A percentile compares a stretch with the other conserved stretches of the same genome.
Evolutionary conservation across 352 stramenopile genomes (phyloP).

Genomic region (Pythium sukuiense): DNA sequence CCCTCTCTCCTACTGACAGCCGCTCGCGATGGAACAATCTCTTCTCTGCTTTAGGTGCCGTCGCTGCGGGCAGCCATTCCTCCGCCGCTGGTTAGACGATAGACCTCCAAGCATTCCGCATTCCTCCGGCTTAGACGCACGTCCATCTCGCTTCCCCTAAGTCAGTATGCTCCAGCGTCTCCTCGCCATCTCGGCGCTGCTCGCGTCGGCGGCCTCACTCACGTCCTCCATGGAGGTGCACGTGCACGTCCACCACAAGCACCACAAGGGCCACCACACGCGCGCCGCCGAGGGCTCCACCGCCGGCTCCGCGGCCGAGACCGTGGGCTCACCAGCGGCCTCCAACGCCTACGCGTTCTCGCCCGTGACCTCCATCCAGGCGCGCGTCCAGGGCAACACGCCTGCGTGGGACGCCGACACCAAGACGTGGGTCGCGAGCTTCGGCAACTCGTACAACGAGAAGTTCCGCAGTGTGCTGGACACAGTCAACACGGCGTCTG

Average conservation of each 20-base stretch:
- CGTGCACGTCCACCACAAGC: slow-evolving; percentile 7
- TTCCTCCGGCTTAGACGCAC: slow-evolving; percentile 8
- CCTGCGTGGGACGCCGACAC: slow-evolving; percentile 38
- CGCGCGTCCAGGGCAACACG: slow-evolving; percentile 51
- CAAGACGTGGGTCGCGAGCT: slow-evolving; percentile 40
- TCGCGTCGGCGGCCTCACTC: slow-evolving; percentile 12
- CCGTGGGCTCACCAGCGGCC: background rate
- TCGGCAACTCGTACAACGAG: slow-evolving; percentile 32
- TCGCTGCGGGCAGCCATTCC: background rate
- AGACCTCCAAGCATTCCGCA: slow-evolving; percentile 8
- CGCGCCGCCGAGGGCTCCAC: no score
- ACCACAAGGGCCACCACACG: slow-evolving; percentile 10
- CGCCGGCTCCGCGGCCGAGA: background rate
- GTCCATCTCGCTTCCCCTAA: background rate
- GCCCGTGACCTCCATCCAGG: slow-evolving; percentile 49
- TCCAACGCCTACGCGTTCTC: slow-evolving; percentile 41
- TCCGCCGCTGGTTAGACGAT: background rate
- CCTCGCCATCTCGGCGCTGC: slow-evolving; percentile 13
- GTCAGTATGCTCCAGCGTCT: slow-evolving; percentile 20
- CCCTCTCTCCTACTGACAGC: background rate
- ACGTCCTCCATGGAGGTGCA: slow-evolving; percentile 7
- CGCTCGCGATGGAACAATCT: background rate
- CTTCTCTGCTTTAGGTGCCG: background rate
- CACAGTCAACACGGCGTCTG: slow-evolving; percentile 60
- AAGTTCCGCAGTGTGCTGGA: slow-evolving; percentile 44